Evolutionary conservation across 2,329 filamentous ascomycete species (phyloP), one percentile per base, ranked within the genome.

Genomic region (Akanthomyces muscarius): DNA sequence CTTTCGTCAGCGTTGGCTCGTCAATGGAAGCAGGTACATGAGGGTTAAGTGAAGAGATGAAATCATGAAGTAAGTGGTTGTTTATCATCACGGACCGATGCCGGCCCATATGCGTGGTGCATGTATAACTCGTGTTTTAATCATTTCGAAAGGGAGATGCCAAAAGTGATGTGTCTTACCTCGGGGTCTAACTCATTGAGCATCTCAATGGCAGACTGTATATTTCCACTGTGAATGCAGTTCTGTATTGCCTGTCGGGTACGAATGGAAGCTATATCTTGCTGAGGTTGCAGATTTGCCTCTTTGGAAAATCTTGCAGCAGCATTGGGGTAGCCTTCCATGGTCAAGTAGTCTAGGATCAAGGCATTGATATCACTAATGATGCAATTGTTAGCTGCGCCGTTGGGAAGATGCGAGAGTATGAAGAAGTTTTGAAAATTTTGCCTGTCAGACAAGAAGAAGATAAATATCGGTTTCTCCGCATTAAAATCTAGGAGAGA

Each of bases 401-500:
- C 30, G 16, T 60, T 57, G 14, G 21, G 56, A 8, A 59, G 8
- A 13, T 18, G 33, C 58, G 58, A 8, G 18, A 41, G 58, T 58
- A 58, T 63, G 63, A 64, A 51, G n/a, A 56, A 61, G 47, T n/a
- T 63, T 44, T 45, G 52, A 59, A n/a, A 41, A 25, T 23, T 18
- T n/a, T 45, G 56, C 58, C 65, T 62, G 60, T 74, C 87, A 83
- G 84, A 79, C 86, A 87, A 90, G 89, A 87, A 90, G 89, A 90
- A 88, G 71, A 75, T 74, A 69, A 66, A 75, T 76, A 91, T 88
- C 83, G 80, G 82, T 77, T 87, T 92, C 87, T 99, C 95, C 89
- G 91, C 95, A 99, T 84, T 78, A 76, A 79, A 81, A 86, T 84
- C 91, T 98, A 91, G 90, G 95, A 99, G 96, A 99, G 95, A 99